Percentiles rank a stretch among this genome's conserved stretches.
These are phyloP conservation scores for Liriodendron chinense DNA, from an alignment of 164 flowering plant genomes.

Conservation along the genomic window DNA sequence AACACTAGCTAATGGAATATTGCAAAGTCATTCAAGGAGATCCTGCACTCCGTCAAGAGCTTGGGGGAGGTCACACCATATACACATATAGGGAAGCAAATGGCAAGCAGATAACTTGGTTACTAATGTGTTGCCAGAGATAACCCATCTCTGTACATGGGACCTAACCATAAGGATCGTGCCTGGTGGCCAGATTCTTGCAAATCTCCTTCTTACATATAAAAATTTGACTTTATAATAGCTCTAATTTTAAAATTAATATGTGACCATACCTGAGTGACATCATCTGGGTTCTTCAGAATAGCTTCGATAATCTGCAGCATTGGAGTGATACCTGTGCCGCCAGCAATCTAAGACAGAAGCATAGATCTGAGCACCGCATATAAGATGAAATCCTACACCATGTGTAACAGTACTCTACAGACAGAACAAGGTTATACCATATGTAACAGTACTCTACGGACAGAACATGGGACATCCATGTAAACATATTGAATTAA, in stretches of 20 bases:
- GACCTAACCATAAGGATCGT: not conserved
- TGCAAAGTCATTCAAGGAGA: not conserved
- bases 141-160: too few relatives aligned
- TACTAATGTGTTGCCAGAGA: too few relatives aligned
- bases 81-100: not conserved
- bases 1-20: not conserved
- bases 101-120: not conserved
- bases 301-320: conserved; percentile 95
- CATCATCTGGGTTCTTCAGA: conserved; percentile 90
- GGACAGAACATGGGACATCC: too few relatives aligned
- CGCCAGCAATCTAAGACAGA: conserved; percentile 84
- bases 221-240: not conserved
- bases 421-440: not conserved
- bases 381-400: not conserved
- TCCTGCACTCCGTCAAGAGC: not conserved
- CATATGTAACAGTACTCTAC: not conserved
- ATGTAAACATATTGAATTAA: too few relatives aligned
- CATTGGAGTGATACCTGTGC: conserved; percentile 97
- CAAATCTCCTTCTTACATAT: not conserved
- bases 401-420: not conserved
- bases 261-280: conserved; percentile 60
- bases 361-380: conserved; percentile 1
- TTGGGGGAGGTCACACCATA: not conserved
- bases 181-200: not conserved
- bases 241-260: not conserved